Evolutionary conservation across 805 yeast genomes (phyloP).

Genomic region (Cyberlindnera maritima): DNA sequence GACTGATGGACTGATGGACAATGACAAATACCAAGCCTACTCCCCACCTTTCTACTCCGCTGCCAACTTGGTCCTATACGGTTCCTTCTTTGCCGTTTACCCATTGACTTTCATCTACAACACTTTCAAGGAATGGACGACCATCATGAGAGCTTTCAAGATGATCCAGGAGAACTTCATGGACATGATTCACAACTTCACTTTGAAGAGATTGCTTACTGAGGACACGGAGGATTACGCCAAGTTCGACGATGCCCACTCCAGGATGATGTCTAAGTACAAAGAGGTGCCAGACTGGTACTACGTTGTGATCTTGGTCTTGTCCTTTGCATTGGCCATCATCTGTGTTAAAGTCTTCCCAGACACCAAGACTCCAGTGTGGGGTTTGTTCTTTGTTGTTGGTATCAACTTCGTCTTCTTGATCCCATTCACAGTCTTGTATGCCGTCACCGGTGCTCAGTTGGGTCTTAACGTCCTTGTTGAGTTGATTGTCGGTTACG

Average conservation of each 20-base stretch:
- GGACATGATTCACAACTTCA: slow-evolving; percentile 7
- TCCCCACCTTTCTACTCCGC: slow-evolving; percentile 70
- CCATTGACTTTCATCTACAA: slow-evolving; percentile 52
- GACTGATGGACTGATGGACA: slow-evolving; percentile 44
- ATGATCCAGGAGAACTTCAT: slow-evolving; percentile 8
- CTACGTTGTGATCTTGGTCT: slow-evolving; percentile 38
- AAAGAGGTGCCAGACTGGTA: slow-evolving; percentile 59
- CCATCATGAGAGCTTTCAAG: slow-evolving; percentile 21
- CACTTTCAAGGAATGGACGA: slow-evolving; percentile 41
- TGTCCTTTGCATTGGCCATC: slow-evolving; percentile 45
- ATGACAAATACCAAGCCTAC: slow-evolving; percentile 43
- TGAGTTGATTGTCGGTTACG: slow-evolving; percentile 55
- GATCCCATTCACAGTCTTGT: slow-evolving; percentile 49
- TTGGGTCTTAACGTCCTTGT: slow-evolving; percentile 52
- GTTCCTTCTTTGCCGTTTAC: slow-evolving; percentile 43
- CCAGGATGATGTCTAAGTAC: slow-evolving; percentile 51
- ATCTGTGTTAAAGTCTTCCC: slow-evolving; percentile 43
- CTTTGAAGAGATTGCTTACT: slow-evolving; percentile 3
- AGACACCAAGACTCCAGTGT: slow-evolving; percentile 49
- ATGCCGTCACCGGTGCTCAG: slow-evolving; percentile 45
- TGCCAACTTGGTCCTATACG: slow-evolving; percentile 57
- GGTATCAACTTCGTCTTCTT: slow-evolving; percentile 49
- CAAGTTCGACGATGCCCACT: slow-evolving; percentile 22
- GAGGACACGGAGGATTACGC: slow-evolving; percentile 3
- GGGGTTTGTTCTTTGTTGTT: slow-evolving; percentile 55